These are phyloP conservation scores for Malus hybrid DNA, from an alignment of 331 rosid genomes.

Conservation along the genomic window DNA sequence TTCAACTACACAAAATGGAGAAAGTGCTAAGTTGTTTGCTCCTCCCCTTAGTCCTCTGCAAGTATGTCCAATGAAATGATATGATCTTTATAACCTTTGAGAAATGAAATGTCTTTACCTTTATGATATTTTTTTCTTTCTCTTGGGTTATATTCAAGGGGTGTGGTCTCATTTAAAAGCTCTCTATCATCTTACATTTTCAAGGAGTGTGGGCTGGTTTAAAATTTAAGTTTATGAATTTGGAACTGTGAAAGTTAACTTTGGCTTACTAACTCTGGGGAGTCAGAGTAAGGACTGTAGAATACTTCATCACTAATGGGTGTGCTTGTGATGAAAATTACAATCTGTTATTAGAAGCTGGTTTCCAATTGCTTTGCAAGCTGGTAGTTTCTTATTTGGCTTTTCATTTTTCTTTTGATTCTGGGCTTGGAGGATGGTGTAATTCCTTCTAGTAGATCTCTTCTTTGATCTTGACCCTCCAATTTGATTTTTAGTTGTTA, in stretches of 20 bases:
- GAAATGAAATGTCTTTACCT: neutral
- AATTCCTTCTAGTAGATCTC: no score
- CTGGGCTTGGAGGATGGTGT: no score
- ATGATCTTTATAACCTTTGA: neutral
- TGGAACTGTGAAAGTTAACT: neutral
- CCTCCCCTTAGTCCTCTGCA: slow-evolving; percentile 59
- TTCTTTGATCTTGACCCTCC: no score
- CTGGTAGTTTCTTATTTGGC: no score
- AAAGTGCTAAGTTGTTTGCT: slow-evolving; percentile 30
- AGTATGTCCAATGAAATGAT: slow-evolving; percentile 37
- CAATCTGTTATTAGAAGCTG: no score
- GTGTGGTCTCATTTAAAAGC: neutral
- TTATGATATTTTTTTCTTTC: neutral
- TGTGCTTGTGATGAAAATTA: no score
- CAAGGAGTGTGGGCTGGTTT: neutral
- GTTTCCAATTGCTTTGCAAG: no score
- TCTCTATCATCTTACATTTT: neutral
- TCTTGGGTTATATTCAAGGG: neutral
- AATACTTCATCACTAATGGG: no score
- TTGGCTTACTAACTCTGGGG: no score
- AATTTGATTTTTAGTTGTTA: no score
- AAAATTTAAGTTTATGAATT: neutral
- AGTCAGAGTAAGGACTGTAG: no score
- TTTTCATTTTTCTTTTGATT: no score
- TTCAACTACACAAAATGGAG: slow-evolving; percentile 29